phyloP scores from a whole-genome alignment of 257 asterid genomes.

The Galeopsis tetrahit region DNA sequence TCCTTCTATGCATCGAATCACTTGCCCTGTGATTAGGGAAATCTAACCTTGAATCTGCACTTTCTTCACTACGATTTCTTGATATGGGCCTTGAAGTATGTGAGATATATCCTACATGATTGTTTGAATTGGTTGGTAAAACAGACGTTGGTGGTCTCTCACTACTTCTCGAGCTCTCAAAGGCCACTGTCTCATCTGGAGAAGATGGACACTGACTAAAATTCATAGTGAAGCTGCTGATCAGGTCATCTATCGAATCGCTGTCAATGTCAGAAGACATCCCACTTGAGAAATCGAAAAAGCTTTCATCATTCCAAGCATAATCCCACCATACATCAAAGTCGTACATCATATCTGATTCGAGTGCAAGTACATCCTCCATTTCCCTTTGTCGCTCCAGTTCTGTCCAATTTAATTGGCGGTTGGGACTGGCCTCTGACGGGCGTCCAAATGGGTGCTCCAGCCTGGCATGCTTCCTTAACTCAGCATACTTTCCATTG shows the following conservation, averaged over 20 bases:
- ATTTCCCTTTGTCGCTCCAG: conserved; percentile 58
- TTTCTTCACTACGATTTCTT: neutral
- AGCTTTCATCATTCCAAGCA: conserved; percentile 41
- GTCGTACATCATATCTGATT: conserved; percentile 43
- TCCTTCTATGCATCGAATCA: neutral
- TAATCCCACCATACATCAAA: conserved; percentile 36
- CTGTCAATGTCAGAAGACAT: conserved; percentile 42
- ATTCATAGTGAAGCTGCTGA: conserved; percentile 39
- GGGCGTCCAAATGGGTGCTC: conserved; percentile 67
- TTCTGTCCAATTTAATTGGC: conserved; percentile 58
- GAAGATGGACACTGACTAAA: conserved; percentile 33
- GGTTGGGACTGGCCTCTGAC: conserved; percentile 53
- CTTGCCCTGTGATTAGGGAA: neutral
- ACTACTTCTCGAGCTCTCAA: conserved; percentile 36
- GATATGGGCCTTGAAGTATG: neutral
- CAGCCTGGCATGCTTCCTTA: conserved; percentile 77
- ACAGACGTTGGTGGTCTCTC: conserved; percentile 26
- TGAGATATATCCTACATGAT: neutral
- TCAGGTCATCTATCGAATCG: conserved; percentile 32
- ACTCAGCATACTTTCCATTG: conserved; percentile 57
- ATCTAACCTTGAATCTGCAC: neutral
- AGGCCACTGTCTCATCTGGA: conserved; percentile 35
- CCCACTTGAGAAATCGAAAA: conserved; percentile 47
- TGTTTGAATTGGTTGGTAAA: conserved; percentile 16
- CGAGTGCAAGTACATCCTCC: conserved; percentile 59